Conservation (phyloP, 2,329 filamentous ascomycete genomes). For the Aspergillus bombycis region DNA sequence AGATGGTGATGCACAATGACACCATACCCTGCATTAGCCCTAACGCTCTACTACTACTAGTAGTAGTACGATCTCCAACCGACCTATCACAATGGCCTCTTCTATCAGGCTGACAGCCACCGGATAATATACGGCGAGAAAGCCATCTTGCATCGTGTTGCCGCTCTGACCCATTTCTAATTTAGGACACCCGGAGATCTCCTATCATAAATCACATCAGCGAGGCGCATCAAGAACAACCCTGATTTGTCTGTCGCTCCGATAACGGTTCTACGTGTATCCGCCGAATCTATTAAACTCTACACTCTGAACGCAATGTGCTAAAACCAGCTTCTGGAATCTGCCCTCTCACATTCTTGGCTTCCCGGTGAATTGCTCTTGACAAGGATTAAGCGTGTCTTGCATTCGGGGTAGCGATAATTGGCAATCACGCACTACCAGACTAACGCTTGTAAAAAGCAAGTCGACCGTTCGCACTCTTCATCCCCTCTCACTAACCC, state of each 20-base stretch:
- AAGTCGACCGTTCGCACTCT: neutral
- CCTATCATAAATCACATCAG: slow-evolving; percentile 1
- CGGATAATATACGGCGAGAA: neutral
- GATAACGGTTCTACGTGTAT: slow-evolving; percentile 11
- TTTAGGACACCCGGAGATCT: neutral
- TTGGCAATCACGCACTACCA: slow-evolving; percentile 3
- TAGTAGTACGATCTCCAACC: neutral
- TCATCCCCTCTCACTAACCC: neutral
- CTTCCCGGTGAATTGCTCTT: neutral
- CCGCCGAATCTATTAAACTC: slow-evolving; percentile 10
- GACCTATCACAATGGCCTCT: slow-evolving; percentile 2
- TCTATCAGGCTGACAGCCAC: neutral
- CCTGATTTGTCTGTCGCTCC: neutral
- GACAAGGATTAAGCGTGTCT: neutral
- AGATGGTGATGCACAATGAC: neutral
- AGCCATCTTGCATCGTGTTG: neutral
- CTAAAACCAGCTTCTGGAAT: neutral
- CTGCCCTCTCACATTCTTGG: slow-evolving; percentile 6
- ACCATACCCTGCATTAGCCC: slow-evolving; percentile 7
- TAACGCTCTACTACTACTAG: neutral
- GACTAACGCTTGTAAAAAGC: neutral
- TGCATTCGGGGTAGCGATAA: neutral
- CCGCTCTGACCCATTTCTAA: neutral
- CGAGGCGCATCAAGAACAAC: neutral
- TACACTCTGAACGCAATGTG: neutral